Base-by-base conservation (phyloP, 148 eudicot species). In the Amaranthus palmeri region DNA sequence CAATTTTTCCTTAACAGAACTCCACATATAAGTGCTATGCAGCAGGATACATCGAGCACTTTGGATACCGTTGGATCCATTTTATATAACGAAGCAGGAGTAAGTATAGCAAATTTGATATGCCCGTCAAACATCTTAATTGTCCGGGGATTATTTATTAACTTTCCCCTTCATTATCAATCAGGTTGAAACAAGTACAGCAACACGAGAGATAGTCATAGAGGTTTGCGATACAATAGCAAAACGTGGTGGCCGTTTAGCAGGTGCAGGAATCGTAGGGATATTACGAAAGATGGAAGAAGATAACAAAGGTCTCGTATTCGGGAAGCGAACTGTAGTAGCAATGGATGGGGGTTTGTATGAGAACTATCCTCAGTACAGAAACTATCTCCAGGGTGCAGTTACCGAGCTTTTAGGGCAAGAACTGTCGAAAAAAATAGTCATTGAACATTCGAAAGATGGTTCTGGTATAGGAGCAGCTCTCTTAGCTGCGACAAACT, bases 391-490 rank as follows among this genome's bases (percentile, higher is more conserved):
- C 59, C 77, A 79, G 69, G 84, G 83, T 42, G 88, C 92, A 25
- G 90, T 91, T 54, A 69, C 49, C 1, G 93, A 92, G 67, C 81
- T 87, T 63, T 68, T 92, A 15, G 97, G 97, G 42, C 54, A 69
- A 0, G 85, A 81, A 51, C 18, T 76, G n/a, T 77, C 95, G 0
- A 76, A 80, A 61, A 85, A 85, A 36, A 46, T 91, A 56, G 69
- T 88, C 41, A 86, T 91, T 4, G 85, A 91, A 74, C 93, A 87
- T 53, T 75, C 88, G 0, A 88, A 91, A 75, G 97, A 89, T 57
- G 89, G 90, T 41, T 92, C 95, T 42, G 97, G 93, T 40, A 89
- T 89, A n/a, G 97, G 97, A 41, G 93, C 97, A 40, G 93, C 93
- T 69, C 88, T 91, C 45, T 71, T 92, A 65, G 97, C 97, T 67